Percentiles rank a stretch among this genome's conserved stretches.
These are phyloP conservation scores for Talaromyces wortmannii DNA, from an alignment of 495 filamentous ascomycete species.

Conservation along the genomic window DNA sequence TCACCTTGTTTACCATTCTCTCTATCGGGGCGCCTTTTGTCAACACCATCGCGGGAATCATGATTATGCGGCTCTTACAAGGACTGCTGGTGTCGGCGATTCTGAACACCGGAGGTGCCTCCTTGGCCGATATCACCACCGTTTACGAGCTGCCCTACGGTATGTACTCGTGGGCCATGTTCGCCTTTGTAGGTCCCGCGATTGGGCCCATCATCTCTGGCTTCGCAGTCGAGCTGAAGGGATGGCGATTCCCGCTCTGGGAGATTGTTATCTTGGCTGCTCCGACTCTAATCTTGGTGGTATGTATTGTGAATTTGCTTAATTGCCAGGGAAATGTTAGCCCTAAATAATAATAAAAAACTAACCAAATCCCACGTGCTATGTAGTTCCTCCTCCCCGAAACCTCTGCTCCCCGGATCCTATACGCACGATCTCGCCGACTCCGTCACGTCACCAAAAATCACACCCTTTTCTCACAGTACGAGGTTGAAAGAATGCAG, in stretches of 20 bases:
- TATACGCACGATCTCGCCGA: neutral
- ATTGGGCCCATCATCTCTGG: slow-evolving; percentile 35
- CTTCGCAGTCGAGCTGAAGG: slow-evolving; percentile 28
- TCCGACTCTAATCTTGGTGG: neutral
- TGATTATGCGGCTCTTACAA: slow-evolving; percentile 46
- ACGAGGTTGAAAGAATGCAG: neutral
- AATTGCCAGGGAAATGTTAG: too few relatives aligned
- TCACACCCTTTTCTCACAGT: neutral
- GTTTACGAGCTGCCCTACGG: slow-evolving; percentile 4
- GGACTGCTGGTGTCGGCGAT: slow-evolving; percentile 45
- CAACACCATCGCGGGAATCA: slow-evolving; percentile 30
- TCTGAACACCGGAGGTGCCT: slow-evolving; percentile 32
- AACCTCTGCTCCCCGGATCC: neutral
- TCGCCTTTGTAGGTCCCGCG: slow-evolving; percentile 30
- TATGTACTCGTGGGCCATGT: slow-evolving; percentile 19
- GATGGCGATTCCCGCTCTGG: slow-evolving; percentile 43
- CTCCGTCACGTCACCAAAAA: neutral
- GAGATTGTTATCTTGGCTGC: slow-evolving; percentile 11
- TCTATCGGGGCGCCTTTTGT: neutral
- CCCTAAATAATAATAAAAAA: too few relatives aligned
- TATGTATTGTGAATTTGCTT: too few relatives aligned
- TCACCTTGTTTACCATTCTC: neutral
- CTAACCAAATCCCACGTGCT: too few relatives aligned
- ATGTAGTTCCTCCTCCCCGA: neutral
- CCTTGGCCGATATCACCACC: slow-evolving; percentile 30